phyloP scores from a whole-genome alignment of 2,329 filamentous ascomycete species.

The Phaeosphaeriaceae sp. region DNA sequence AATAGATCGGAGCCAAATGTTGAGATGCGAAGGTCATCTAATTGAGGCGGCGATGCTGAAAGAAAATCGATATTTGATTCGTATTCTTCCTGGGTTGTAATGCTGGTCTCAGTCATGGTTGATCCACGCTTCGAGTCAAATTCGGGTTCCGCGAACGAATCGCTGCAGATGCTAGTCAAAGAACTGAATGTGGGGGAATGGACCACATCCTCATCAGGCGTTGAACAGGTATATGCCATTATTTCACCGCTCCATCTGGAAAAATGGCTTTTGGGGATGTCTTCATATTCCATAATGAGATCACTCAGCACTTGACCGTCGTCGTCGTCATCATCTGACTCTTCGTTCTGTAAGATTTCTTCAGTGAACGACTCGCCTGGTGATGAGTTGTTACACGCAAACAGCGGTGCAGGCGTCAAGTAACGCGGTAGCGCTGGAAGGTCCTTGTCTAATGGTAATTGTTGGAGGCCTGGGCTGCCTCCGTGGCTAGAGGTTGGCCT shows the following conservation, averaged over 20 bases:
- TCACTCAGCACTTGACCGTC: slow-evolving; percentile 17
- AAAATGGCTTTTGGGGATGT: slow-evolving; percentile 40
- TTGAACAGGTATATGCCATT: slow-evolving; percentile 27
- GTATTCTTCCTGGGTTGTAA: slow-evolving; percentile 13
- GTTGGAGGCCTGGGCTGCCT: slow-evolving; percentile 17
- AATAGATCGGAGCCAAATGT: slow-evolving; percentile 40
- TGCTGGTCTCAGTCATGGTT: slow-evolving; percentile 8
- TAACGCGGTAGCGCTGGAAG: slow-evolving; percentile 40
- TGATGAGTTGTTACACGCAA: slow-evolving; percentile 25
- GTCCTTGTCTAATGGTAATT: slow-evolving; percentile 33
- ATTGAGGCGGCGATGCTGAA: slow-evolving; percentile 27
- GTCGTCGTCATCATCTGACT: slow-evolving; percentile 24
- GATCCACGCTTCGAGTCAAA: slow-evolving; percentile 8
- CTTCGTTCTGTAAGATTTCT: slow-evolving; percentile 5
- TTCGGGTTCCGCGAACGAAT: slow-evolving; percentile 21
- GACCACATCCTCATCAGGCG: slow-evolving; percentile 33
- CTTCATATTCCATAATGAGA: slow-evolving; percentile 13
- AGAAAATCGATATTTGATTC: slow-evolving; percentile 11
- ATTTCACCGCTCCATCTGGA: slow-evolving; percentile 43
- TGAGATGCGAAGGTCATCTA: slow-evolving; percentile 34
- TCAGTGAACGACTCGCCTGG: slow-evolving; percentile 13
- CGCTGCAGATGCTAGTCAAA: slow-evolving; percentile 37
- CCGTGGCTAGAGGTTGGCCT: slow-evolving; percentile 42
- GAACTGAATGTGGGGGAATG: slow-evolving; percentile 44
- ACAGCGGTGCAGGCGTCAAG: slow-evolving; percentile 37